These are phyloP conservation scores for Alternaria triticimaculans DNA, from an alignment of 2,329 filamentous ascomycete species.

Conservation along the genomic window DNA sequence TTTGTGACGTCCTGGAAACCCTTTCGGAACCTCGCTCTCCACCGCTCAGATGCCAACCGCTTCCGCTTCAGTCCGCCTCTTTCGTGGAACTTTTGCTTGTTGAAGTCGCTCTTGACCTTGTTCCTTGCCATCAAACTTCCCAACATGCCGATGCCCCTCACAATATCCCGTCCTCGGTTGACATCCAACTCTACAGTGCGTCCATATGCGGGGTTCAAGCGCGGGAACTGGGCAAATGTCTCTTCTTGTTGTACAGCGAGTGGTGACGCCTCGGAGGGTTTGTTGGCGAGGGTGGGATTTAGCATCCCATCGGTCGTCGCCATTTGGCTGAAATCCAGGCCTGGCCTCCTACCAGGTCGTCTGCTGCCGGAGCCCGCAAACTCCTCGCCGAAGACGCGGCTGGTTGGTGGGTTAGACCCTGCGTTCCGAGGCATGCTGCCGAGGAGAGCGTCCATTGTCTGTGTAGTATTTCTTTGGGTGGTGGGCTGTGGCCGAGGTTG, in stretches of 20 bases:
- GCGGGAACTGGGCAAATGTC: conserved; percentile 36
- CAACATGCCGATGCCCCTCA: conserved; percentile 55
- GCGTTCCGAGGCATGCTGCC: conserved; percentile 4
- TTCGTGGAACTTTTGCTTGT: conserved; percentile 74
- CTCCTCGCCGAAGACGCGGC: conserved; percentile 26
- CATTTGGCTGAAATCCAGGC: conserved; percentile 32
- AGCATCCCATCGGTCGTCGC: conserved; percentile 15
- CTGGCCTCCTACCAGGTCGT: conserved; percentile 2
- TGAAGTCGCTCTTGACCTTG: conserved; percentile 62
- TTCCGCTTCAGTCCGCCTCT: conserved; percentile 78
- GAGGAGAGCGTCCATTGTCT: conserved; percentile 36
- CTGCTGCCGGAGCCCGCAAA: conserved; percentile 16
- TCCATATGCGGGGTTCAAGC: conserved; percentile 50
- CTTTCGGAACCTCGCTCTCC: conserved; percentile 71
- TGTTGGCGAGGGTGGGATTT: conserved; percentile 24
- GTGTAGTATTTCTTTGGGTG: conserved; percentile 15
- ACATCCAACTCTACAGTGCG: conserved; percentile 48
- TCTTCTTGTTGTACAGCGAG: conserved; percentile 27
- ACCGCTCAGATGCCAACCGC: conserved; percentile 72
- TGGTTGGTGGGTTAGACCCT: not conserved
- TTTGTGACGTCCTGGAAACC: conserved; percentile 70
- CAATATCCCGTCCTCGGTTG: conserved; percentile 53
- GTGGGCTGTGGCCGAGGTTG: conserved; percentile 3
- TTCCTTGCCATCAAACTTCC: conserved; percentile 59
- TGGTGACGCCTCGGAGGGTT: conserved; percentile 17